Percentiles rank a stretch among this genome's conserved stretches.
Conservation (phyloP, 139 green algal genomes). For the Auxenochlorella pyrenoidosa region DNA sequence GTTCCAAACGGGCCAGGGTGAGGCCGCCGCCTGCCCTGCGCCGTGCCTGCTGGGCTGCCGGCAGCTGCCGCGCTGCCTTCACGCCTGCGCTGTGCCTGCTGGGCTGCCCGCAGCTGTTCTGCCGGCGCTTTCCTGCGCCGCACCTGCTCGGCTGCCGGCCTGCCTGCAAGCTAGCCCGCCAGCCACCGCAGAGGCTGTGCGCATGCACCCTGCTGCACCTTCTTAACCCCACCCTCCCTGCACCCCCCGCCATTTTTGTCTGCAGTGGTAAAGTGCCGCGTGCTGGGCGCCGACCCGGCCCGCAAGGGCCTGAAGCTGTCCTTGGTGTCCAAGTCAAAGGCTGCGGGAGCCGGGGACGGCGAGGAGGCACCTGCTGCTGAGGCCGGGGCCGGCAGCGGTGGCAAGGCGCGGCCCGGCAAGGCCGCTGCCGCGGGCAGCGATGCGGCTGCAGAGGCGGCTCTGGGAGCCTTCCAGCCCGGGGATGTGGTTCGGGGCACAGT, state of each 20-base stretch:
- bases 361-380: neutral
- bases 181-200: no score
- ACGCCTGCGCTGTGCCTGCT: neutral
- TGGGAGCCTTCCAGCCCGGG: constrained; percentile 61
- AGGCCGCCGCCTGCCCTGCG: no score
- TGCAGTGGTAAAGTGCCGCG: constrained; percentile 49
- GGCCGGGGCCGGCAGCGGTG: constrained; percentile 6
- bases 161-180: neutral
- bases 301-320: constrained; percentile 60
- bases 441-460: constrained; percentile 27
- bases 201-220: no score
- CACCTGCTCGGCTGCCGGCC: neutral
- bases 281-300: constrained; percentile 57
- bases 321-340: constrained; percentile 33
- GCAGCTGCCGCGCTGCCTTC: no score
- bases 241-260: neutral
- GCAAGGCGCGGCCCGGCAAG: neutral
- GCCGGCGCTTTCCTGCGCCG: neutral
- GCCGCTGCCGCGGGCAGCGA: neutral
- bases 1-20: constrained; percentile 71
- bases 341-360: neutral
- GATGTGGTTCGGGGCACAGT: constrained; percentile 60
- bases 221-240: neutral
- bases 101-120: neutral
- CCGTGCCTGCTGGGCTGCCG: neutral